Conservation (phyloP, 1,139 yeast species). For the Suhomyces guaymorum region DNA sequence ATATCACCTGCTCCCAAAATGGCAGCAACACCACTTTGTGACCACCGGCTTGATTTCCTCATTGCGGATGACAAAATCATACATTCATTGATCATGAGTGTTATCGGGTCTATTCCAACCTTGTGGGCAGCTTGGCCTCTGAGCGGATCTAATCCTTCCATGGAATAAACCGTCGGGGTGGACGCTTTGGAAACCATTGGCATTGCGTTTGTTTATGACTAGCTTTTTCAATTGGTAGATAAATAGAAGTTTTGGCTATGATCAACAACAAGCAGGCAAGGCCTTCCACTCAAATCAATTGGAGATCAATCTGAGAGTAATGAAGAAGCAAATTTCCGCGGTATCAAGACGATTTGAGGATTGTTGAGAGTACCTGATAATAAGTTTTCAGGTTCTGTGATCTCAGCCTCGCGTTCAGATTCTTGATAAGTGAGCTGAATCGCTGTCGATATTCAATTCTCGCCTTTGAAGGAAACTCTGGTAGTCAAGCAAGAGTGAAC, state of each 20-base stretch:
- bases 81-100: conserved; percentile 86
- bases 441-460: conserved; percentile 1
- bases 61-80: conserved; percentile 83
- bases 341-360: no score
- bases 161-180: conserved; percentile 1
- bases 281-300: no score
- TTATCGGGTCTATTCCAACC: conserved; percentile 69
- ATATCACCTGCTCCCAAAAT: conserved; percentile 64
- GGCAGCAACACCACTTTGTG: conserved; percentile 87
- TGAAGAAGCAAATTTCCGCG: no score
- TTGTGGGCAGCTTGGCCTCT: conserved; percentile 3
- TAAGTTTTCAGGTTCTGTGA: no score
- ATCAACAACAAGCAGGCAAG: no score
- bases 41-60: conserved; percentile 83
- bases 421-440: background rate
- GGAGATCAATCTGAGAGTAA: no score
- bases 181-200: conserved; percentile 4
- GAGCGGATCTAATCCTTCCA: no score
- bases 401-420: background rate
- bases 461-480: background rate
- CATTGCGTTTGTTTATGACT: no score
- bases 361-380: no score
- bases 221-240: no score
- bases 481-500: conserved; percentile 1
- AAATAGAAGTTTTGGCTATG: no score